Conservation (phyloP, 192 early-diverging fungal species). For the Coemansia sp. region DNA sequence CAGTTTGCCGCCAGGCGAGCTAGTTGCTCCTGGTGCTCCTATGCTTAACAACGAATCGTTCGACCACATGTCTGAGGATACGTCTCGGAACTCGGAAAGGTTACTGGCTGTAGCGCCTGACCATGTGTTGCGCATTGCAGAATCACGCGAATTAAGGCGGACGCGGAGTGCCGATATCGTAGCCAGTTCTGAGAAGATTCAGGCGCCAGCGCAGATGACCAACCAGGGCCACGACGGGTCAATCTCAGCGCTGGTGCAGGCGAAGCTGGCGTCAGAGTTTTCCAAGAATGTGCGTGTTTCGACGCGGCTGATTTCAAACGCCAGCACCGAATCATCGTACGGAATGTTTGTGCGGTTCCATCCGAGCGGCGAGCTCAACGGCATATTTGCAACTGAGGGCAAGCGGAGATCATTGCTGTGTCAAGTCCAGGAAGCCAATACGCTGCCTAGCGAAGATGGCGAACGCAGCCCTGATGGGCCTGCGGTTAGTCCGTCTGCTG, state of each 20-base stretch:
- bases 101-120: background rate
- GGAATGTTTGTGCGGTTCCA: constrained; percentile 54
- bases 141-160: background rate
- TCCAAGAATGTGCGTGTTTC: constrained; percentile 34
- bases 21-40: background rate
- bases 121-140: background rate
- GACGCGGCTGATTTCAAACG: constrained; percentile 31
- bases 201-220: constrained; percentile 11
- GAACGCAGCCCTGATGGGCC: background rate
- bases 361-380: constrained; percentile 51
- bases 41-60: constrained; percentile 7
- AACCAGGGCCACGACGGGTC: constrained; percentile 50
- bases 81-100: constrained; percentile 1
- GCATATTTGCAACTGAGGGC: constrained; percentile 17
- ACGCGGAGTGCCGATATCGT: background rate
- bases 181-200: background rate
- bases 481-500: background rate
- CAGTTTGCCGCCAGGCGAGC: background rate
- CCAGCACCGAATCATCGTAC: constrained; percentile 44
- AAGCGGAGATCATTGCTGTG: background rate
- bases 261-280: constrained; percentile 43
- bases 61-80: background rate
- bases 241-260: constrained; percentile 35
- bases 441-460: background rate
- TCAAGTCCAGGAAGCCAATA: background rate